Percentiles rank a stretch among this genome's conserved stretches.
Conservation (phyloP, 371 early-diverging fungal genomes). For the Phascolomyces articulosus region DNA sequence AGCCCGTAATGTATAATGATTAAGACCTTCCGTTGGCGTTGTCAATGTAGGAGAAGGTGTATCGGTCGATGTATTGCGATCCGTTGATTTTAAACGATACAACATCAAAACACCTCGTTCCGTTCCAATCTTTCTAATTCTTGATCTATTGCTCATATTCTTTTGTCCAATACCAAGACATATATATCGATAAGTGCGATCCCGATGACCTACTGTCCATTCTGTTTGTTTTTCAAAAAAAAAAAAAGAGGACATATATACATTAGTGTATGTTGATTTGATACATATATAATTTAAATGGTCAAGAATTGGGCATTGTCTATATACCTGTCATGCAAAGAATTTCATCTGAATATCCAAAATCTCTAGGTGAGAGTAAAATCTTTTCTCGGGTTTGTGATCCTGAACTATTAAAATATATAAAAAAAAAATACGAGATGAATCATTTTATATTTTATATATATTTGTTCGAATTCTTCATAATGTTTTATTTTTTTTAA, state of each 20-base stretch:
- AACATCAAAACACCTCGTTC: slow-evolving; percentile 35
- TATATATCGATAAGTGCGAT: slow-evolving; percentile 34
- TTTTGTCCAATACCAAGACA: slow-evolving; percentile 42
- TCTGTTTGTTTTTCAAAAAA: too few relatives aligned
- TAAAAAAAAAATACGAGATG: background rate
- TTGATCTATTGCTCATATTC: background rate
- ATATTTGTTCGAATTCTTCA: too few relatives aligned
- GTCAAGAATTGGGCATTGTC: too few relatives aligned
- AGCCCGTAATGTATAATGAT: slow-evolving; percentile 21
- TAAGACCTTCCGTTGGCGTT: background rate
- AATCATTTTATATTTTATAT: too few relatives aligned
- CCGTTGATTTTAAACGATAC: slow-evolving; percentile 34
- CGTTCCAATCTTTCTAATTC: slow-evolving; percentile 13
- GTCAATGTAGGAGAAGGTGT: background rate
- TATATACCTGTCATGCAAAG: slow-evolving; percentile 17
- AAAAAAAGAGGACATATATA: background rate
- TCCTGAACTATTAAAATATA: background rate
- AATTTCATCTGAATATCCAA: slow-evolving; percentile 5
- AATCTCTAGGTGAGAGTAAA: slow-evolving; percentile 1
- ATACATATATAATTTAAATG: too few relatives aligned
- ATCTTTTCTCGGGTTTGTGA: background rate
- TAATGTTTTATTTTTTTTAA: too few relatives aligned
- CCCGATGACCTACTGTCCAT: slow-evolving; percentile 35
- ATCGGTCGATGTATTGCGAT: background rate
- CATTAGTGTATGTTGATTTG: too few relatives aligned